phyloP scores from a whole-genome alignment of 163 green algal species.

The Chloromonas sp. region DNA sequence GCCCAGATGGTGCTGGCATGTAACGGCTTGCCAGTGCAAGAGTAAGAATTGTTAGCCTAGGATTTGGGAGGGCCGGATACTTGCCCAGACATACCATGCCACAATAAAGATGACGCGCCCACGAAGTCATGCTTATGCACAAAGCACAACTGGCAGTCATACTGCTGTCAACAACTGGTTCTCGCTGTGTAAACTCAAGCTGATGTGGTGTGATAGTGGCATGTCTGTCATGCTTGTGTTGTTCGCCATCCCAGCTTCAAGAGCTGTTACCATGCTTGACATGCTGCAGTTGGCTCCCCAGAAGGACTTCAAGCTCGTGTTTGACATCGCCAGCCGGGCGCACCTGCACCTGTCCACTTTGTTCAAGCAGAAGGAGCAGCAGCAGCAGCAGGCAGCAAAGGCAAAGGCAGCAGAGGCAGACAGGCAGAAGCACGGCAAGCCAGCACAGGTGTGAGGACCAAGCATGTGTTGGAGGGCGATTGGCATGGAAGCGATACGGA shows the following conservation, averaged over 20 bases:
- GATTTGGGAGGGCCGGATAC: too few species aligned
- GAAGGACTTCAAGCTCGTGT: slow-evolving; percentile 51
- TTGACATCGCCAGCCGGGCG: slow-evolving; percentile 31
- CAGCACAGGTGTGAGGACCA: background rate
- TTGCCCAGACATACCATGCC: too few species aligned
- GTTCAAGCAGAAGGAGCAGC: slow-evolving; percentile 15
- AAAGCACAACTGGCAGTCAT: background rate
- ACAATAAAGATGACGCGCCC: background rate
- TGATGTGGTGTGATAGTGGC: too few species aligned
- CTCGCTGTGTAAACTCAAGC: too few species aligned
- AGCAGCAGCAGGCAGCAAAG: slow-evolving; percentile 17
- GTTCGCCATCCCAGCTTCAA: background rate
- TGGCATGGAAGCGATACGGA: background rate
- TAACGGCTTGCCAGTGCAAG: too few species aligned
- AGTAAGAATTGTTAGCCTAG: too few species aligned
- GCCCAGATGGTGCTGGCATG: too few species aligned
- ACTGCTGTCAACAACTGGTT: background rate
- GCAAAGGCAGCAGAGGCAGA: slow-evolving; percentile 7
- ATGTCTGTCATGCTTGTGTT: background rate
- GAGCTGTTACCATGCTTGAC: background rate
- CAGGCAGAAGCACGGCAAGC: background rate
- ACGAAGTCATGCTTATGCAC: background rate
- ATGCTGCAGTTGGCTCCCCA: slow-evolving; percentile 39
- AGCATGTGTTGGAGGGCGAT: background rate
- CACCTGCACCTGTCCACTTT: slow-evolving; percentile 10